phyloP scores from a whole-genome alignment of 78 protist species.

The Dictyostelium capitatum region DNA sequence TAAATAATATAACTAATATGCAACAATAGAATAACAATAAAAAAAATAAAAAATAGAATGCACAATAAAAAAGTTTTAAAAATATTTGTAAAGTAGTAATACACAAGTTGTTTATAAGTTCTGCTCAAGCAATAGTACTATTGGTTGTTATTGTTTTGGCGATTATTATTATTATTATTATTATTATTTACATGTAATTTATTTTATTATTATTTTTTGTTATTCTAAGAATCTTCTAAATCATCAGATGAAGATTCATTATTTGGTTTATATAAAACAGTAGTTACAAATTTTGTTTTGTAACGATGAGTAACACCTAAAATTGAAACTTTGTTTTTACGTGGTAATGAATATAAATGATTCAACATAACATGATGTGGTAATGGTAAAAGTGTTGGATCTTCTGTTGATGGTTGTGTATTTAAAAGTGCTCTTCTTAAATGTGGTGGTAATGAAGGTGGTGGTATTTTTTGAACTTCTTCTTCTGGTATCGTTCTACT shows the following conservation, averaged over 20 bases:
- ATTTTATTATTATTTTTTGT: neutral
- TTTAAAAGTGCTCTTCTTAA: conserved; percentile 88
- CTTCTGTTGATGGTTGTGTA: conserved; percentile 81
- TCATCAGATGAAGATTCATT: conserved; percentile 38
- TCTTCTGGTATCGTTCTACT: conserved; percentile 82
- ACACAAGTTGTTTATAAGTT: no score
- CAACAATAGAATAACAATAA: no score
- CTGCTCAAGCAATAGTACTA: no score
- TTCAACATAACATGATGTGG: conserved; percentile 96
- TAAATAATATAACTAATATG: no score
- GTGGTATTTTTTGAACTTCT: conserved; percentile 83
- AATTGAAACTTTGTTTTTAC: conserved; percentile 84
- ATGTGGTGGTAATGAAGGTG: conserved; percentile 95
- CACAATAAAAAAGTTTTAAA: no score
- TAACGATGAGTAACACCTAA: conserved; percentile 91
- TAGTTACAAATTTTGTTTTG: conserved; percentile 90
- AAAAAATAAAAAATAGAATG: no score
- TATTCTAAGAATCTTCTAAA: conserved; percentile 7
- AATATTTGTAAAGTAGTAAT: no score
- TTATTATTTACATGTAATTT: no score
- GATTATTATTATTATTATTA: no score
- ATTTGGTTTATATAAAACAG: conserved; percentile 87
- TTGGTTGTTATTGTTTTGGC: no score
- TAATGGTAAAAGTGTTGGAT: conserved; percentile 94
- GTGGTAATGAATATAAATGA: conserved; percentile 90